phyloP scores from a whole-genome alignment of 2,329 filamentous ascomycete species.

The Aspergillus spinulosporus region DNA sequence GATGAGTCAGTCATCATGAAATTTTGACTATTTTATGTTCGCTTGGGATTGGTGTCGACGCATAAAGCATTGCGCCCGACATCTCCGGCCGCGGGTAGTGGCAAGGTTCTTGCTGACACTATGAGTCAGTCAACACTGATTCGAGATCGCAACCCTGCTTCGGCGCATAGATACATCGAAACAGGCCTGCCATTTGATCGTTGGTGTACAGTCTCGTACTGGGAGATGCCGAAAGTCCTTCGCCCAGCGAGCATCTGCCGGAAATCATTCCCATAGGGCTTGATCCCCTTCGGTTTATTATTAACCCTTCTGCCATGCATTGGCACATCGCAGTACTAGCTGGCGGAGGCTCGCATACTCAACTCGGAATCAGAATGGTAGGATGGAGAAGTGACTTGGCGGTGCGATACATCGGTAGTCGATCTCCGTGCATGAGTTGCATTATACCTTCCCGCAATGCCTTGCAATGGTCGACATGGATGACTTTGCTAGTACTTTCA shows the following conservation, averaged over 20 bases:
- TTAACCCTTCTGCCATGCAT: background rate
- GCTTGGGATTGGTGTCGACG: background rate
- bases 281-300: background rate
- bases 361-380: background rate
- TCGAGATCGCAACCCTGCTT: background rate
- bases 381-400: background rate
- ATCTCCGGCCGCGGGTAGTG: background rate
- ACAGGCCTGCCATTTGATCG: background rate
- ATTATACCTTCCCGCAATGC: background rate
- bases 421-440: background rate
- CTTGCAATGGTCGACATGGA: background rate
- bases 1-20: too few species aligned
- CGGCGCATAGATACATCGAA: background rate
- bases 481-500: constrained; percentile 12
- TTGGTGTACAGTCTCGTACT: background rate
- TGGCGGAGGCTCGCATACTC: background rate
- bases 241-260: too few species aligned
- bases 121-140: background rate
- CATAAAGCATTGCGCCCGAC: background rate
- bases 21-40: too few species aligned
- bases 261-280: background rate
- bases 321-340: background rate
- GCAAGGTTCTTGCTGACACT: background rate
- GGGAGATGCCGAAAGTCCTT: background rate
- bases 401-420: background rate